A percentile compares a stretch with the other conserved stretches of the same genome.
These are phyloP conservation scores for Venturiaceae sp. DNA, from an alignment of 2,329 filamentous ascomycete genomes.

Conservation along the genomic window DNA sequence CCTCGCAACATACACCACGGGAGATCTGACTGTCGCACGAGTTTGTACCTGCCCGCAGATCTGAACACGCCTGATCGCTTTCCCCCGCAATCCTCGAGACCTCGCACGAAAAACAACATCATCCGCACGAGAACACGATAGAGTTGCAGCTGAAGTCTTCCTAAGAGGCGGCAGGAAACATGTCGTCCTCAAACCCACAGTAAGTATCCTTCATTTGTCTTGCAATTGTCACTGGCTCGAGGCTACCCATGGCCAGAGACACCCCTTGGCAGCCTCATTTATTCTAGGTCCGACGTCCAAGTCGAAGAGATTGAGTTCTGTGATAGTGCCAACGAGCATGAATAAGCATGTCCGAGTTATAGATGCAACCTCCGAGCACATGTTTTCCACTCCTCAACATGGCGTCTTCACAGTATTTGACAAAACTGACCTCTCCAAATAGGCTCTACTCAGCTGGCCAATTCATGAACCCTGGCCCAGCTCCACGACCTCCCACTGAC, in stretches of 20 bases:
- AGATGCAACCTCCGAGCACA: background rate
- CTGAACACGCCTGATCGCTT: background rate
- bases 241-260: background rate
- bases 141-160: background rate
- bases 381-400: background rate
- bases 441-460: conserved; percentile 50
- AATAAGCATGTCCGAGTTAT: too few relatives aligned
- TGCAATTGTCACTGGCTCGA: background rate
- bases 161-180: background rate
- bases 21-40: background rate
- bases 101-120: background rate
- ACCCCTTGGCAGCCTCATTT: background rate
- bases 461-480: conserved; percentile 96
- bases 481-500: conserved; percentile 79
- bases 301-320: background rate
- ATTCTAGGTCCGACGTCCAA: background rate
- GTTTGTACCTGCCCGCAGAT: background rate
- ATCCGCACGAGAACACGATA: background rate
- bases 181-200: conserved; percentile 1
- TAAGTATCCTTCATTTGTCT: background rate
- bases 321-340: too few relatives aligned
- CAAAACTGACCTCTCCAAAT: background rate
- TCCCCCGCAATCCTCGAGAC: background rate
- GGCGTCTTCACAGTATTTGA: background rate
- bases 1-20: background rate